Conservation (phyloP, 208 protist species). For the Crithidia bombi region DNA sequence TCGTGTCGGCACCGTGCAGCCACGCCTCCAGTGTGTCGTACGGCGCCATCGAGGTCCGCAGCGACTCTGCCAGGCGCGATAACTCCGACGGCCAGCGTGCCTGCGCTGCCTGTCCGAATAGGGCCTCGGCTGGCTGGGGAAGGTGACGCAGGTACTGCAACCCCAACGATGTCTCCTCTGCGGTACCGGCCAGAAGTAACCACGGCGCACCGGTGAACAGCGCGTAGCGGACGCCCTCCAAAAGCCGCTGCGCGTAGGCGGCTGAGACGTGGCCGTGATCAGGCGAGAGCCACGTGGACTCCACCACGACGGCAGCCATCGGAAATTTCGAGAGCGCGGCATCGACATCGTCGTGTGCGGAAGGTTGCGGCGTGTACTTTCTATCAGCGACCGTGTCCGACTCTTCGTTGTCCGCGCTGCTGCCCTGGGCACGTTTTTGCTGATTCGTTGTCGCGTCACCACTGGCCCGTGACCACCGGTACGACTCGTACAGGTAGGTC, state of each 20-base stretch:
- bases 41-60: conserved; percentile 25
- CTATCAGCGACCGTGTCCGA: neutral
- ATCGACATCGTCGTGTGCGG: neutral
- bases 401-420: neutral
- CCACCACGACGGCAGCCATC: conserved; percentile 45
- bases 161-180: conserved; percentile 32
- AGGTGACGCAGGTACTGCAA: conserved; percentile 32
- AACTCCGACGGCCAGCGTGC: conserved; percentile 16
- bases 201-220: conserved; percentile 67
- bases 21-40: conserved; percentile 23
- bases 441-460: neutral
- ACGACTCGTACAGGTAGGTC: neutral
- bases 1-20: conserved; percentile 20
- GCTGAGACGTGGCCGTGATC: conserved; percentile 27
- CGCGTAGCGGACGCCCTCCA: conserved; percentile 53
- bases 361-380: too few species aligned
- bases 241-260: conserved; percentile 44
- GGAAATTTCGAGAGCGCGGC: conserved; percentile 7
- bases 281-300: conserved; percentile 33
- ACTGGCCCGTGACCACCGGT: neutral
- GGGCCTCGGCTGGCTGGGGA: conserved; percentile 8
- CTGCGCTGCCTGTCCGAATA: conserved; percentile 14
- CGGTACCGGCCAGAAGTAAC: conserved; percentile 50
- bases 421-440: neutral
- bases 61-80: neutral